Evolutionary conservation across 192 early-diverging fungal genomes (phyloP).

Genomic region (Backusella tuberculispora): DNA sequence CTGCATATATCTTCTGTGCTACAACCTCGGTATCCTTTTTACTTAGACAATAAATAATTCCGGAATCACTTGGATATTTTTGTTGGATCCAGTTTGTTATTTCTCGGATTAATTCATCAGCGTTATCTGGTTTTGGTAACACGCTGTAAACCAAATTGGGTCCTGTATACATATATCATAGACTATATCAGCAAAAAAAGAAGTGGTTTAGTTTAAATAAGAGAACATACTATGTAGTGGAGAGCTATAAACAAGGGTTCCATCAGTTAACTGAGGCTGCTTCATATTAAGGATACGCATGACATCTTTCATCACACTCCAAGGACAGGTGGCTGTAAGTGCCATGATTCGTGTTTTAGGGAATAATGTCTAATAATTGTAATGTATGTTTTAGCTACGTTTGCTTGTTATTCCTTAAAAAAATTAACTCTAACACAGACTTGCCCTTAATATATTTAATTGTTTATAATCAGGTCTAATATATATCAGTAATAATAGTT

Average conservation of each 20-base stretch:
- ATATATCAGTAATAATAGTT: neutral
- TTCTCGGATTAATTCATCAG: constrained; percentile 47
- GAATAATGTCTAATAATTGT: constrained; percentile 46
- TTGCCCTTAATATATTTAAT: constrained; percentile 34
- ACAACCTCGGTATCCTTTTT: constrained; percentile 65
- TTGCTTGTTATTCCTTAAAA: neutral
- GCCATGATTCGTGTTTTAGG: constrained; percentile 72
- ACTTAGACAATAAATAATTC: constrained; percentile 74
- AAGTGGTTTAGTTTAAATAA: neutral
- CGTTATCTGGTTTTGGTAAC: constrained; percentile 47
- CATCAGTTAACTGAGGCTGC: constrained; percentile 27
- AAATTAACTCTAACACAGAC: too few relatives aligned
- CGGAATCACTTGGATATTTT: constrained; percentile 50
- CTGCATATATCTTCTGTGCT: constrained; percentile 49
- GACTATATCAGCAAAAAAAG: too few relatives aligned
- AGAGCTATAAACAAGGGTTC: constrained; percentile 12
- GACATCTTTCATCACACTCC: constrained; percentile 55
- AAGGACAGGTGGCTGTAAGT: constrained; percentile 76
- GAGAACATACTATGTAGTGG: constrained; percentile 20
- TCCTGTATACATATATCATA: constrained; percentile 18
- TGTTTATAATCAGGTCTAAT: constrained; percentile 41
- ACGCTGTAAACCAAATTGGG: constrained; percentile 69
- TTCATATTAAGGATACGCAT: constrained; percentile 53
- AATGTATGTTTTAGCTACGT: neutral
- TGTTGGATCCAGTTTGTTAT: constrained; percentile 61